Evolutionary conservation across 2,329 filamentous ascomycete genomes (phyloP).

Genomic region (Nothomitra cinnamomea): DNA sequence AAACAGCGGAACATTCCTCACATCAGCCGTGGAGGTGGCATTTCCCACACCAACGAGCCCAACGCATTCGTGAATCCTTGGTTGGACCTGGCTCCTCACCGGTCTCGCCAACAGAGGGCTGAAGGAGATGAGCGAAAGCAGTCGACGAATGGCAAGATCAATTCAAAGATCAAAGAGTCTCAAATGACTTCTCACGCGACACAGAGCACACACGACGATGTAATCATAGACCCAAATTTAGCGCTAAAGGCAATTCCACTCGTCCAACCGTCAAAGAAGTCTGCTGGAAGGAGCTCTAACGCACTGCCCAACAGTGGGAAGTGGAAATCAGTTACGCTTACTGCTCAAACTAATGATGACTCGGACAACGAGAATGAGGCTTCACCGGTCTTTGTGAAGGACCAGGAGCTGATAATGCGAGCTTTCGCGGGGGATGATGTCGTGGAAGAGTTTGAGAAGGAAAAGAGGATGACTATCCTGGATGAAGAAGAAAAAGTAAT

Average conservation of each 20-base stretch:
- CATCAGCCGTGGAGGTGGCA: not conserved
- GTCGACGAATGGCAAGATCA: not conserved
- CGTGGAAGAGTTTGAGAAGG: conserved; percentile 58
- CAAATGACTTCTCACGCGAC: not conserved
- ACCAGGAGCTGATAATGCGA: conserved; percentile 53
- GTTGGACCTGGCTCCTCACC: not conserved
- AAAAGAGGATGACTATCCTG: conserved; percentile 54
- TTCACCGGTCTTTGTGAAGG: conserved; percentile 20
- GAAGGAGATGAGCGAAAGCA: not conserved
- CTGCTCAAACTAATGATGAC: conserved; percentile 15
- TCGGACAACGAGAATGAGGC: conserved; percentile 26
- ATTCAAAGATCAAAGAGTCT: not conserved
- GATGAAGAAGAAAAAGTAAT: conserved; percentile 72
- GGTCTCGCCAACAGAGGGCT: not conserved
- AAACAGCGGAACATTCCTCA: not conserved
- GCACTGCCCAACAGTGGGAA: not conserved
- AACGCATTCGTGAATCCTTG: not conserved
- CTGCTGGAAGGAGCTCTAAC: not conserved
- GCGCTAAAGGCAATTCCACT: not conserved
- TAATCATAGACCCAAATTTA: conserved; percentile 1
- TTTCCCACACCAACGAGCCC: not conserved
- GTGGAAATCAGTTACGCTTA: conserved; percentile 13
- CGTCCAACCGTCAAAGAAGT: not conserved
- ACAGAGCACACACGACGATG: not conserved
- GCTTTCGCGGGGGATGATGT: conserved; percentile 85